Conservation (phyloP, 2,329 filamentous ascomycete genomes). For the Fusarium denticulatum region DNA sequence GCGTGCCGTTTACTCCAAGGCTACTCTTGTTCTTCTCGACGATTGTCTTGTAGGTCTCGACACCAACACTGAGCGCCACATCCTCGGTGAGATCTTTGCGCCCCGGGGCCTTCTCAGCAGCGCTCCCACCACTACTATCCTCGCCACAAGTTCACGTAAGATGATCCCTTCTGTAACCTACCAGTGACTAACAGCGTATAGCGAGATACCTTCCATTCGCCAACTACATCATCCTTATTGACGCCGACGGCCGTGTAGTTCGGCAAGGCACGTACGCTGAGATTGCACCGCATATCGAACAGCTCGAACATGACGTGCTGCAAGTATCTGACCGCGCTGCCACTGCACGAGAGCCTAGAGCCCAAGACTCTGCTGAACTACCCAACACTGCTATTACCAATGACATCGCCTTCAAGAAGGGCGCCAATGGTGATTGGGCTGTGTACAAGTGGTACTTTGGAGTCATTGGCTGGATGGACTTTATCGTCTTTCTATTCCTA, state of each 20-base stretch:
- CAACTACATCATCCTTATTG: not conserved
- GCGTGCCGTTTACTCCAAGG: not conserved
- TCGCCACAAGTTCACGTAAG: not conserved
- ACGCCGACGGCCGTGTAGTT: not conserved
- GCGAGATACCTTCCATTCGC: not conserved
- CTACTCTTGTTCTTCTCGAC: not conserved
- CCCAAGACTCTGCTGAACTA: not conserved
- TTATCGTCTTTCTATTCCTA: not conserved
- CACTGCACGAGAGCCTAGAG: not conserved
- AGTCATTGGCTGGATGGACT: not conserved
- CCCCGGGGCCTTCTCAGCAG: not conserved
- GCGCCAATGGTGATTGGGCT: not conserved
- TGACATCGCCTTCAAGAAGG: not conserved
- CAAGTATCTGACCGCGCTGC: not conserved
- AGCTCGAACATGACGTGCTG: not conserved
- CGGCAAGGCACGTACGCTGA: not conserved
- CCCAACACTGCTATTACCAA: not conserved
- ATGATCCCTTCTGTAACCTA: rapidly evolving
- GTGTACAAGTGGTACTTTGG: not conserved
- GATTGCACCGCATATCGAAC: not conserved
- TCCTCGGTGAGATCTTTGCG: not conserved
- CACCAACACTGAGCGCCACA: not conserved
- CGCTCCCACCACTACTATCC: not conserved
- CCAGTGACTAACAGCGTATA: rapidly evolving
- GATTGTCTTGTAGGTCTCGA: not conserved